phyloP scores from a whole-genome alignment of 805 yeast species.

The Yarrowia divulgata region DNA sequence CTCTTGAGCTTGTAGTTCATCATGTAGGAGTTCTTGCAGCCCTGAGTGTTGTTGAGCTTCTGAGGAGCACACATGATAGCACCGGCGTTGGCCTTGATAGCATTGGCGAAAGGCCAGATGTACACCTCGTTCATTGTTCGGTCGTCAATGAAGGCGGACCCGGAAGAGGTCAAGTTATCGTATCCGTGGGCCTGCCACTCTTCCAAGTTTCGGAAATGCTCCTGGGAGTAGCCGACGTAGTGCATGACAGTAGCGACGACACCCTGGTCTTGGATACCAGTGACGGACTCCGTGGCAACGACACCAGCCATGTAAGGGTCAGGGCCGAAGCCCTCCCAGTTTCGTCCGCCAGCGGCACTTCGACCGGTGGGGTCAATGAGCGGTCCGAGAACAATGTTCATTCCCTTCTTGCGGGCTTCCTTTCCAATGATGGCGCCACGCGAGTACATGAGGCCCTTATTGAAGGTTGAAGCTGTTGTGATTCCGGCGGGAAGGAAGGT shows the following conservation, averaged over 20 bases:
- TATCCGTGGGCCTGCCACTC: constrained; percentile 56
- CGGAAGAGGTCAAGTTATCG: constrained; percentile 49
- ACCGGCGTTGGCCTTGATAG: constrained; percentile 65
- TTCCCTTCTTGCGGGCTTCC: constrained; percentile 63
- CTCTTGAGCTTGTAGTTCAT: constrained; percentile 64
- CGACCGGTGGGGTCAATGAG: constrained; percentile 66
- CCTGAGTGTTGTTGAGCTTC: constrained; percentile 62
- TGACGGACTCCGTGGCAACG: constrained; percentile 59
- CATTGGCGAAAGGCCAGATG: constrained; percentile 73
- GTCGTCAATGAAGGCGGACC: constrained; percentile 65
- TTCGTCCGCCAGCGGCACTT: constrained; percentile 69
- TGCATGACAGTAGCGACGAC: constrained; percentile 64
- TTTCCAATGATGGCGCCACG: constrained; percentile 65
- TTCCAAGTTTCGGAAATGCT: constrained; percentile 61
- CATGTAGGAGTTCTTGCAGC: constrained; percentile 66
- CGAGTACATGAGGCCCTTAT: constrained; percentile 58
- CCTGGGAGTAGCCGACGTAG: constrained; percentile 68
- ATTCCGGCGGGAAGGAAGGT: constrained; percentile 66
- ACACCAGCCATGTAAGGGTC: constrained; percentile 69
- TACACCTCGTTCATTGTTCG: constrained; percentile 67
- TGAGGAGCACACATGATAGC: constrained; percentile 70
- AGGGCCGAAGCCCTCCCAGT: constrained; percentile 69
- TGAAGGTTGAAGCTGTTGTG: constrained; percentile 66
- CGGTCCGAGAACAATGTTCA: constrained; percentile 64
- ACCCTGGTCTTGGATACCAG: constrained; percentile 65